Evolutionary conservation across 148 eudicot species (phyloP).

Genomic region (Cornus florida): DNA sequence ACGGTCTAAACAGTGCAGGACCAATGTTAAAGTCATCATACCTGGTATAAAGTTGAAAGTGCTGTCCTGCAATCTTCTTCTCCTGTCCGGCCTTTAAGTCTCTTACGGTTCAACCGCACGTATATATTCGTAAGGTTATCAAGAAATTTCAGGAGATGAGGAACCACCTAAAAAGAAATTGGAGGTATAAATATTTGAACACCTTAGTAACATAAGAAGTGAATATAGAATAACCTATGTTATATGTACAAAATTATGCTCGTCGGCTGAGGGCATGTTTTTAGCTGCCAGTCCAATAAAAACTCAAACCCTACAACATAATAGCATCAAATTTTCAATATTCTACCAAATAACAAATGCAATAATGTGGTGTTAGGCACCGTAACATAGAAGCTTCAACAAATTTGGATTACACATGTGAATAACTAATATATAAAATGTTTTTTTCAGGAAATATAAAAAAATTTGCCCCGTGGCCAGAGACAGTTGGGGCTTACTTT

Average conservation of each 20-base stretch:
- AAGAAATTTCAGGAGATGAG: conserved; percentile 80
- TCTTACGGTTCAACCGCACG: conserved; percentile 93
- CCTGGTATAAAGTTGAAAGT: conserved; percentile 89
- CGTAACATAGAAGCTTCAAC: neutral
- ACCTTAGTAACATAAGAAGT: neutral
- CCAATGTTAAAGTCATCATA: conserved; percentile 21
- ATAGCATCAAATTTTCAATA: neutral
- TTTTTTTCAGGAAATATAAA: too few relatives aligned
- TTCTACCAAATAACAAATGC: neutral
- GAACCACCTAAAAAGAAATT: conserved; percentile 67
- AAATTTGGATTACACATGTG: neutral
- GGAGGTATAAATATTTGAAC: conserved; percentile 5
- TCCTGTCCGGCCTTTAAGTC: conserved; percentile 93
- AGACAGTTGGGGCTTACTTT: too few relatives aligned
- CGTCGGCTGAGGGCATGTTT: neutral
- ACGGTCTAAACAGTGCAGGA: conserved; percentile 1
- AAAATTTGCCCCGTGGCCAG: too few relatives aligned
- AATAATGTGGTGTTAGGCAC: neutral
- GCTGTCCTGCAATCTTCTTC: conserved; percentile 94
- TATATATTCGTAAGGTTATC: conserved; percentile 90
- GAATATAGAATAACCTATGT: neutral
- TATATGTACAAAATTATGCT: neutral
- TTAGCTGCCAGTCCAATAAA: neutral
- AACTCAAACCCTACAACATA: neutral
- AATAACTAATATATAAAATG: neutral